Evolutionary conservation across 352 stramenopile species (phyloP), one percentile per base, ranked within the genome.

Genomic region (Hyaloperonospora arabidopsidis): DNA sequence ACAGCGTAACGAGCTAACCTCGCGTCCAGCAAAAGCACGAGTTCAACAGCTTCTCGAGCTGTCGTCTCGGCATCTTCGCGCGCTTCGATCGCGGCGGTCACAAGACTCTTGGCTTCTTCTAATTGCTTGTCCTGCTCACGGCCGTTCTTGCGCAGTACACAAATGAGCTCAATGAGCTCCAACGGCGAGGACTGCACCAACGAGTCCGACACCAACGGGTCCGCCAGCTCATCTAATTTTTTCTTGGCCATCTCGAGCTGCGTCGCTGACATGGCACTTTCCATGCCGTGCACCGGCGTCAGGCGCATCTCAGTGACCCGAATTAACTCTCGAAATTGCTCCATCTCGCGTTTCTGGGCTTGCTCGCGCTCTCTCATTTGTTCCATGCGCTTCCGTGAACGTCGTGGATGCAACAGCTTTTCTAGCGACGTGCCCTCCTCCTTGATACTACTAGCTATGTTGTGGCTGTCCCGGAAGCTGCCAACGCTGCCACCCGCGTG

Each of bases 291-390:
- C 14, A 52, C 15, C 13, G 59, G 28, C 29, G 51, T 67, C 8
- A 69, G 52, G 19, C 59, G 61, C 55, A 68, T 70, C 49, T 91
- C 80, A 4, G 80, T 88, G 10, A 53, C 73, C 38, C 75, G 76
- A 46, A 93, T 87, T 50, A 90, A 89, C 59, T 87, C 78, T n/a
- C 79, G 78, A 56, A 93, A 93, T 54, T 93, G 79, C 59, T 93
- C 79, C 79, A 93, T 89, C 59, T 93, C 82, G 23, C 71, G 70
- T 53, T 87, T 84, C 54, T 89, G 80, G 18, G 79, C 72, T 56
- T 91, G 74, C 48, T 91, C 80, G 15, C 68, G 76, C 60, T 88
- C 71, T 36, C 70, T 78, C 60, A 88, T 57, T 32, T 82, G 56
- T 58, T 89, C 78, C 44, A 84, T 50, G 12, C 79, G 75, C 21